A percentile compares a stretch with the other conserved stretches of the same genome.
phyloP scores from a whole-genome alignment of 225 moss, liverwort and hornwort genomes.

The Asterella californica region DNA sequence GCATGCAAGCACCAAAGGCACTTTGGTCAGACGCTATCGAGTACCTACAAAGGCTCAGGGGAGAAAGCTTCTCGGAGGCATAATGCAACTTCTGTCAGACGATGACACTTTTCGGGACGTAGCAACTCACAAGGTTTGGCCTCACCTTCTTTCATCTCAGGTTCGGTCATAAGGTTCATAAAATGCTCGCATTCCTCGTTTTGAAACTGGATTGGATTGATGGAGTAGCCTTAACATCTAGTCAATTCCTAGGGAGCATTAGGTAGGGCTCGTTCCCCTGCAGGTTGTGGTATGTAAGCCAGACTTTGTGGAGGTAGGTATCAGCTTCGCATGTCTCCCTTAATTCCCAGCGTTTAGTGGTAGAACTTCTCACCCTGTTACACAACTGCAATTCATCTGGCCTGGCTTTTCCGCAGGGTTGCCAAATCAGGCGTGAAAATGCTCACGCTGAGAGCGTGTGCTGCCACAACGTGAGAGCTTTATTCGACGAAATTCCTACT shows the following conservation, averaged over 20 bases:
- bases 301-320: neutral
- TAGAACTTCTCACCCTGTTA: too few relatives aligned
- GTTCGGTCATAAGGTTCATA: neutral
- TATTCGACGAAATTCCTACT: constrained; percentile 96
- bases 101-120: constrained; percentile 93
- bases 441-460: constrained; percentile 96
- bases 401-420: constrained; percentile 56
- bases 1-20: constrained; percentile 88
- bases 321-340: neutral
- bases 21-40: constrained; percentile 78
- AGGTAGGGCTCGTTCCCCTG: neutral
- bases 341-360: neutral
- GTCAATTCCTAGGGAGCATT: neutral
- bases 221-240: too few relatives aligned
- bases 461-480: constrained; percentile 94
- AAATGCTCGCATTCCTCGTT: too few relatives aligned
- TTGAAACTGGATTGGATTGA: too few relatives aligned
- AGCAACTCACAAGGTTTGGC: constrained; percentile 74
- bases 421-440: constrained; percentile 94
- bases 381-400: neutral
- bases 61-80: constrained; percentile 62
- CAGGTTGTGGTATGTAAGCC: neutral
- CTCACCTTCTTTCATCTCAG: neutral
- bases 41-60: constrained; percentile 82
- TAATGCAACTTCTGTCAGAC: constrained; percentile 80